phyloP scores from a whole-genome alignment of 306 rosid species.

The Acacia acuminata region DNA sequence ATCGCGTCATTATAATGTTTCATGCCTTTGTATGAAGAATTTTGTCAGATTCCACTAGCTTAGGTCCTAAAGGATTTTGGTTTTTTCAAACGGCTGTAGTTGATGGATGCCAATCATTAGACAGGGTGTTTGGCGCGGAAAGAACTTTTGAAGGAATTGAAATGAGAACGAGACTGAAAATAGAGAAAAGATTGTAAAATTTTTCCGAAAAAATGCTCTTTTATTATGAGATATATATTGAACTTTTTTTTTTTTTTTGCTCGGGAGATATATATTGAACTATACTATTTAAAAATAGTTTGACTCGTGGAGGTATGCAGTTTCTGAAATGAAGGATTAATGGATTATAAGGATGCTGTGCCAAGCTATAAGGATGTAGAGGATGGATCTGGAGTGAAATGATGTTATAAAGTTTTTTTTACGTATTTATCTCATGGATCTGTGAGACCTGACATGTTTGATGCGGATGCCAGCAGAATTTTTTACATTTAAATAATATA shows the following conservation, averaged over 20 bases:
- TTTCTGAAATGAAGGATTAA: conserved; percentile 41
- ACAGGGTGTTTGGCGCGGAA: not conserved
- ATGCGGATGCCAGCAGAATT: conserved; percentile 86
- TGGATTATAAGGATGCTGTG: conserved; percentile 80
- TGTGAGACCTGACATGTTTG: conserved; percentile 38
- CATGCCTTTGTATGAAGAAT: conserved; percentile 33
- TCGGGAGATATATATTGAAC: too few relatives aligned
- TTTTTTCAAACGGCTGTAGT: not conserved
- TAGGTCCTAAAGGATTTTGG: conserved; percentile 1
- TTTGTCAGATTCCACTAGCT: conserved; percentile 25
- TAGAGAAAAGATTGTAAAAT: not conserved
- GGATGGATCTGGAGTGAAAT: conserved; percentile 40
- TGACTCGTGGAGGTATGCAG: not conserved
- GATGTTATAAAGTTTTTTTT: too few relatives aligned
- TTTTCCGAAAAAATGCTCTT: not conserved
- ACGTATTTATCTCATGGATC: too few relatives aligned
- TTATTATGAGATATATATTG: not conserved
- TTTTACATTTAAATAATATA: conserved; percentile 30
- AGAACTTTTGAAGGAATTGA: not conserved
- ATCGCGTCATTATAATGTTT: not conserved
- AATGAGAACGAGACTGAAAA: not conserved
- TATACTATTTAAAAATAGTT: not conserved
- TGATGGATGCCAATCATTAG: not conserved
- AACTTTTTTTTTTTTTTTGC: too few relatives aligned
- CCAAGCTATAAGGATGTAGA: conserved; percentile 68